These are phyloP conservation scores for Abelmoschus esculentus DNA, from an alignment of 345 rosid species.

Conservation along the genomic window DNA sequence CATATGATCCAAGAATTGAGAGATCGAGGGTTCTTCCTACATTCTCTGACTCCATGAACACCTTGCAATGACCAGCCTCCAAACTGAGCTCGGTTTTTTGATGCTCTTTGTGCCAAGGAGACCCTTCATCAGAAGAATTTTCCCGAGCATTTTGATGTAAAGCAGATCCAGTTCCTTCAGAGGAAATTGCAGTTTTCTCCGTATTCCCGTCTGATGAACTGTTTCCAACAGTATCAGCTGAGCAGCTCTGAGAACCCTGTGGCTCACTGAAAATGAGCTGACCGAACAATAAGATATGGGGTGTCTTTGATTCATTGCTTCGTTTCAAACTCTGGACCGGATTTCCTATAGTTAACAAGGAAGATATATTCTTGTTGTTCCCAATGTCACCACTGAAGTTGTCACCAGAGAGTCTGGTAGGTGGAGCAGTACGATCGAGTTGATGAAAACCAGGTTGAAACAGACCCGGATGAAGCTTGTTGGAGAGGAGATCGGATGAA, in stretches of 20 bases:
- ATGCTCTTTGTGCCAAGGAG: slow-evolving; percentile 39
- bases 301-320: slow-evolving; percentile 39
- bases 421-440: slow-evolving; percentile 24
- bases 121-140: slow-evolving; percentile 63
- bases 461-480: slow-evolving; percentile 47
- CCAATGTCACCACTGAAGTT: slow-evolving; percentile 8
- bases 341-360: slow-evolving; percentile 59
- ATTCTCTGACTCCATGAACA: slow-evolving; percentile 78
- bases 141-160: slow-evolving; percentile 36
- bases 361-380: slow-evolving; percentile 38
- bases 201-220: slow-evolving; percentile 41
- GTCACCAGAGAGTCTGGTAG: slow-evolving; percentile 23
- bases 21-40: slow-evolving; percentile 79
- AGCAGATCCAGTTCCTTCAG: slow-evolving; percentile 52
- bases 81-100: slow-evolving; percentile 31
- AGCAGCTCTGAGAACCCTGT: slow-evolving; percentile 53
- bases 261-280: slow-evolving; percentile 64
- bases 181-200: slow-evolving; percentile 42
- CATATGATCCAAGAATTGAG: slow-evolving; percentile 65
- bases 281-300: slow-evolving; percentile 79
- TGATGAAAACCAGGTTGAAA: slow-evolving; percentile 39
- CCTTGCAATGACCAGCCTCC: slow-evolving; percentile 77
- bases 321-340: slow-evolving; percentile 30
- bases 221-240: slow-evolving; percentile 44
- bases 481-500: slow-evolving; percentile 61